Evolutionary conservation across 2,329 filamentous ascomycete genomes (phyloP), one percentile per base, ranked within the genome.

Genomic region (Hortaea werneckii): DNA sequence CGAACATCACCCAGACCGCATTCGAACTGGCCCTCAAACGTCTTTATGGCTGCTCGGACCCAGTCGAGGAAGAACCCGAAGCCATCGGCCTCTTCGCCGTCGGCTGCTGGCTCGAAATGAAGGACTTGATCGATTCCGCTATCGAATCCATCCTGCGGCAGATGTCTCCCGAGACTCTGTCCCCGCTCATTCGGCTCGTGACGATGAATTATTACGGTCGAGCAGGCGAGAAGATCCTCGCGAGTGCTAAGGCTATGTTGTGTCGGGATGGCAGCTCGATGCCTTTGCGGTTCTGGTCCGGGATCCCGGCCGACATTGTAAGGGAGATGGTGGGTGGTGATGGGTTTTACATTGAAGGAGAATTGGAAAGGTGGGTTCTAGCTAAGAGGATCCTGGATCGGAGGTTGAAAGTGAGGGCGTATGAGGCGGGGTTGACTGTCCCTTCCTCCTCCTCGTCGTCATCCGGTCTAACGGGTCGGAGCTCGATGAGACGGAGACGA

Each of bases 251-350:
- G 54, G 72, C 75, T 5, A 77, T 77, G 74, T 63, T 78, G 6
- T 77, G 74, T 54, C 65, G 74, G 45, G 74, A 76, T 55, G 75
- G 75, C 5, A 77, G 73, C 72, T 68, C 72, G 49, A 78, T 78
- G 75, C 67, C 71, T 5, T 51, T 72, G 11, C 66, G 64, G 50
- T 69, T 71, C 48, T 79, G 76, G 76, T 75, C 78, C 50, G 72
- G 70, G 12, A 76, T 79, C 44, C 74, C 75, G 4, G 74, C 73
- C 5, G 76, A 79, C 50, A 70, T 78, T 44, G 67, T 77, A 38
- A 68, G 75, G n/a, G 76, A 79, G 50, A 73, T 79, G 11, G 70
- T 79, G 29, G 76, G 74, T 6, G 75, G 73, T 7, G 76, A 79
- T 56, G 75, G 76, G 29, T 79, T 79, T 59, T 79, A 73, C 54